A percentile compares a stretch with the other conserved stretches of the same genome.
Evolutionary conservation across 2,329 filamentous ascomycete genomes (phyloP).

Genomic region (Fusarium sublunatum): DNA sequence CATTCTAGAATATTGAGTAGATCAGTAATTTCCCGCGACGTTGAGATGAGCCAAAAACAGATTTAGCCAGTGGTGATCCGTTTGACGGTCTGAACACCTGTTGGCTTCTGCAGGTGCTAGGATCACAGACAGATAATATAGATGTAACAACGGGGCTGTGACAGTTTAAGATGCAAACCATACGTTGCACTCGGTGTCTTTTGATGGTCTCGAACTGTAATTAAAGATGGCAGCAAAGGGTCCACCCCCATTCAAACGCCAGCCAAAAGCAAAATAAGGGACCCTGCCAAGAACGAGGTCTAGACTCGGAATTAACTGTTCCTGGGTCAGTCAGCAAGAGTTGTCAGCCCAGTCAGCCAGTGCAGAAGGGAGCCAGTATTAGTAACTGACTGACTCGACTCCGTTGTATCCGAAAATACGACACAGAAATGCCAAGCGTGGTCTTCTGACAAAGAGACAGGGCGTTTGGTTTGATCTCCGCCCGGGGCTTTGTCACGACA

Average conservation of each 20-base stretch:
- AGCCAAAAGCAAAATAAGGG: conserved; percentile 14
- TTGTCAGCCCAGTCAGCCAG: neutral
- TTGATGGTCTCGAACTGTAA: neutral
- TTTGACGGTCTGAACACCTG: conserved; percentile 6
- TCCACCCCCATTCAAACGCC: conserved; percentile 25
- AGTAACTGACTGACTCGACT: neutral
- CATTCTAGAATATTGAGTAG: conserved; percentile 32
- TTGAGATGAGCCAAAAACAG: neutral
- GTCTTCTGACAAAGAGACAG: conserved; percentile 34
- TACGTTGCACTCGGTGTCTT: conserved; percentile 13
- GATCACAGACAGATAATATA: neutral
- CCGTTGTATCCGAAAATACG: neutral
- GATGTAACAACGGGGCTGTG: conserved; percentile 5
- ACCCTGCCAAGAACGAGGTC: conserved; percentile 36
- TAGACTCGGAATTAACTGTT: conserved; percentile 21
- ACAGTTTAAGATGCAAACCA: conserved; percentile 18
- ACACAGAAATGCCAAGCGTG: conserved; percentile 20
- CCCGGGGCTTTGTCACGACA: neutral
- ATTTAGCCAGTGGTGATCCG: conserved; percentile 8
- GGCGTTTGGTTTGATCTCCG: conserved; percentile 19
- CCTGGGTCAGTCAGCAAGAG: conserved; percentile 23
- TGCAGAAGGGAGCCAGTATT: conserved; percentile 5
- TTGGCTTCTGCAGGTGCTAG: conserved; percentile 5
- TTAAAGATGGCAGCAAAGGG: neutral
- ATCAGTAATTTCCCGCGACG: conserved; percentile 22